Evolutionary conservation across 305 asterid species (phyloP), one percentile per base, ranked within the genome.

Genomic region (Solanum hybrid): DNA sequence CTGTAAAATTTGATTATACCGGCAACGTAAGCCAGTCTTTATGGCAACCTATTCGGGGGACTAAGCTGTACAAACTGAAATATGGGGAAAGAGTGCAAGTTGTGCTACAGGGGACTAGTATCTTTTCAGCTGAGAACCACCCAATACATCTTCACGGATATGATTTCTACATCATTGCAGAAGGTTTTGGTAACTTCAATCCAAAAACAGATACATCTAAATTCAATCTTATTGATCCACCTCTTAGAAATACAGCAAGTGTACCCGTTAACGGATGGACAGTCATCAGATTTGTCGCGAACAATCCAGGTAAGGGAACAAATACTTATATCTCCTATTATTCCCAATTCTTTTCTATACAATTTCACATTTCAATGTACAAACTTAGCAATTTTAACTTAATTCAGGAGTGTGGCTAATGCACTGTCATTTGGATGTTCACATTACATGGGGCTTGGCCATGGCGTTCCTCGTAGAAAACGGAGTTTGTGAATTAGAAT

Each of bases 391-490:
- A 77, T 69, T 38, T 89, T 88, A 4, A 32, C 37, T 22, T 66
- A 78, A 89, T 89, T 13, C 94, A 95, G 98, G 98, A 72, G 95
- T 95, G 4, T 96, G 98, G 98, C 32, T 96, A 87, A 27, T 96
- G 97, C 98, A 96, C 80, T 96, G 99, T 89, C 98, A 96, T 94
- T 90, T 96, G 96, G 99, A 96, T 89, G 98, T 92, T 78, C 99
- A 96, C 90, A 94, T 95, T 73, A 88, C 89, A 2, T 96, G 99
- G 99, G 99, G 99, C 64, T 86, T 95, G 90, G 98, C 99, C 2
- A 95, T 91, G 95, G 97, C 95, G 24, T 96, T 96, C 92, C 10
- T 96, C 0, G 98, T 96, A 34, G 97, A 94, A 71, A 92, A 96
- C 29, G 99, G 99, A 76, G 93, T 91, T 51, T 95, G 94, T 2